These are phyloP conservation scores for Dillenia turbinata DNA, from an alignment of 164 flowering plant genomes.

Conservation along the genomic window DNA sequence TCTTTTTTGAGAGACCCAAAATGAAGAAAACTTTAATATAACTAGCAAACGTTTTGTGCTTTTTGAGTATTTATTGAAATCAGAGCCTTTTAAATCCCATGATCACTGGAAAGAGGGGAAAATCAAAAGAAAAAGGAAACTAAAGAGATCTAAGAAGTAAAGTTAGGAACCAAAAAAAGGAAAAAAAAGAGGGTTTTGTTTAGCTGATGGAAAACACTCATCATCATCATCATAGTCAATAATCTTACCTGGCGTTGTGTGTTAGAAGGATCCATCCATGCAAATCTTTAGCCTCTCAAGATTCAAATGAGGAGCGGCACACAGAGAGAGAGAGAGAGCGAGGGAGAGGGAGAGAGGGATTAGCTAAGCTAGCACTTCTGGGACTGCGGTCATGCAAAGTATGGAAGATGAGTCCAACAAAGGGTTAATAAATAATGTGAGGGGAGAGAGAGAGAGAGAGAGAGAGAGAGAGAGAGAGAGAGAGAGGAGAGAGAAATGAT, in stretches of 20 bases:
- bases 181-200: neutral
- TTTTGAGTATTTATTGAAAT: too few species aligned
- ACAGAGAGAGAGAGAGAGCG: conserved; percentile 11
- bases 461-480: conserved; percentile 8
- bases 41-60: too few species aligned
- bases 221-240: too few species aligned
- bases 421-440: conserved; percentile 3
- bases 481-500: conserved; percentile 12
- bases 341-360: conserved; percentile 2
- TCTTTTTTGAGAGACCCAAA: too few species aligned
- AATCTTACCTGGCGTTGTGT: conserved; percentile 39
- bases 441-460: conserved; percentile 6
- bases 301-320: neutral
- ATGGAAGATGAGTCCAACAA: neutral
- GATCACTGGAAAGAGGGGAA: too few species aligned
- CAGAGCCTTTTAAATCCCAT: too few species aligned
- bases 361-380: neutral
- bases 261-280: conserved; percentile 49
- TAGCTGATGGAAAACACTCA: too few species aligned
- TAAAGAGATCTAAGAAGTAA: neutral
- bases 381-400: neutral
- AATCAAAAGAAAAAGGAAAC: too few species aligned
- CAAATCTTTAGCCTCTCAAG: conserved; percentile 8
- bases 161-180: neutral
- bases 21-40: too few species aligned